Evolutionary conservation across 371 early-diverging fungal genomes (phyloP).

Genomic region (Apophysomyces elegans): DNA sequence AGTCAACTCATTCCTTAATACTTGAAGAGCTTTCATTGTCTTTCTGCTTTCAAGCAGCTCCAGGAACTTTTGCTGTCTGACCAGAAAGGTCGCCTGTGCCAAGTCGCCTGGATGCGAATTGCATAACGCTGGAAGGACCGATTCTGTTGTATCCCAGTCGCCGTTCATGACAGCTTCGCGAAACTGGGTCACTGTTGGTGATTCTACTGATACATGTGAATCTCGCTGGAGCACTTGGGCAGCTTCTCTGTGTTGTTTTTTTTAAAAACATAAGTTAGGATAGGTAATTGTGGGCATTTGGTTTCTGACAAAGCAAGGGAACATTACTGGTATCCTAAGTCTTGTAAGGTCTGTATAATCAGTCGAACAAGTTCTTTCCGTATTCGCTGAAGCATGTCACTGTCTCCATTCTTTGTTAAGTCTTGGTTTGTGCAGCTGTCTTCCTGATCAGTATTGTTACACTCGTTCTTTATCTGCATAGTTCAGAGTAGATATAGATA

Average conservation of each 20-base stretch:
- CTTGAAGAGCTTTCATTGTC: conserved; percentile 66
- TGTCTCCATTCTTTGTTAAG: neutral
- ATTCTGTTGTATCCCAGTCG: conserved; percentile 74
- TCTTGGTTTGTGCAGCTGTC: neutral
- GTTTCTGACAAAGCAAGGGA: neutral
- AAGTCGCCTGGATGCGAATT: conserved; percentile 26
- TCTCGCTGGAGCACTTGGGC: conserved; percentile 71
- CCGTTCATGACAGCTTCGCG: conserved; percentile 71
- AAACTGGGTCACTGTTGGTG: conserved; percentile 59
- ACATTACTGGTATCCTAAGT: conserved; percentile 79
- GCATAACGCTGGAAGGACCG: conserved; percentile 48
- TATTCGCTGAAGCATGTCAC: neutral
- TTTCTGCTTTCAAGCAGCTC: conserved; percentile 74
- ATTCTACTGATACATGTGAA: conserved; percentile 74
- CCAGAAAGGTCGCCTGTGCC: conserved; percentile 62
- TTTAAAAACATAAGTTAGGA: no score
- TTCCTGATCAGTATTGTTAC: neutral
- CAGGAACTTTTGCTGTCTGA: conserved; percentile 83
- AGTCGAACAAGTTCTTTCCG: conserved; percentile 82
- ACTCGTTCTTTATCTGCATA: neutral
- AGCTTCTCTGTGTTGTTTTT: conserved; percentile 47
- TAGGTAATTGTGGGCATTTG: no score
- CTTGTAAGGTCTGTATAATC: conserved; percentile 83
- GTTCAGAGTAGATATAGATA: neutral
- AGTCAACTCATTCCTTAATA: conserved; percentile 78